Evolutionary conservation across 2,329 filamentous ascomycete genomes (phyloP), one percentile per base, ranked within the genome.

Genomic region (Trichophyton equinum): DNA sequence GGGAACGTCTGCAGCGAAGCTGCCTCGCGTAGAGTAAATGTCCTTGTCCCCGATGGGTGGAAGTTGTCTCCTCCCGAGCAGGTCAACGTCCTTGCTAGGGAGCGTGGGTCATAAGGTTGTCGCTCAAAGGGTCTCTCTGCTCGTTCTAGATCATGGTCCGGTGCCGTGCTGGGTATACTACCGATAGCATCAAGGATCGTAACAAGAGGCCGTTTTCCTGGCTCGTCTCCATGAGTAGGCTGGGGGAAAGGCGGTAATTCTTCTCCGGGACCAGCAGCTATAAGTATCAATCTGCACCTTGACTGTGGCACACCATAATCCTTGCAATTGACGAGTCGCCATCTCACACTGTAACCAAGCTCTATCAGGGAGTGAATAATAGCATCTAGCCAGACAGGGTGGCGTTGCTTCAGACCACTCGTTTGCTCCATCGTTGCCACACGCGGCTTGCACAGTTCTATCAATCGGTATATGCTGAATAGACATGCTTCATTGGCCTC

Each of bases 381-480:
- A 0, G 77, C 73, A 44, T 80, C 76, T 55, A 91, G 85, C 59
- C 81, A 84, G 0, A 75, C 72, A 9, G 74, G 70, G 60, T 85
- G 83, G 0, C 77, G 72, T 0, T 79, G 72, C 22, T 81, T 71
- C 0, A 95, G 79, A 0, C 88, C 89, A 59, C 83, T 85, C 0
- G 89, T 91, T 68, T 95, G 87, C 67, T 95, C 90, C 0, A 95
- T 75, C 0, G 89, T 95, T 1, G 89, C 81, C 0, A 94, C 68
- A 0, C 89, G 79, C 0, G 90, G 89, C 0, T 78, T 80, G 0
- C 80, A 70, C 40, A 80, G 79, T 4, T 79, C 72, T 0, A 92
- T 73, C 0, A 91, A 71, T 2, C 79, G 71, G 0, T 76, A 73
- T 0, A 79, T 70, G 0, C 73, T 73, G 49, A 80, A 79, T 0